Conservation (phyloP, 805 yeast species). For the Suhomyces prunicola region DNA sequence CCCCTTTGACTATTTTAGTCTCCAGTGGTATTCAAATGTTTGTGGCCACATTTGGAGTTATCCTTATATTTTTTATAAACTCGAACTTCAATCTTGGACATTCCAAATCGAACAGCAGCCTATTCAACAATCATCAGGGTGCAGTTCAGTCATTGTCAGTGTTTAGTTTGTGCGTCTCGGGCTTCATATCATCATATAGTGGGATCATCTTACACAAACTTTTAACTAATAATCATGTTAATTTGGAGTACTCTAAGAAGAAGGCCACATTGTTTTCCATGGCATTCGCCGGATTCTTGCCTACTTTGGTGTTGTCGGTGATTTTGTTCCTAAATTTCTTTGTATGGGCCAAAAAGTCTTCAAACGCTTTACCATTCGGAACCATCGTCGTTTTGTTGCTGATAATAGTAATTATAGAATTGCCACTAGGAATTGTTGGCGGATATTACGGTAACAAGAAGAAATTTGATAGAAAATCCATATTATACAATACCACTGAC, state of each 20-base stretch:
- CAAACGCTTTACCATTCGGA: constrained; percentile 75
- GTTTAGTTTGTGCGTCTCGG: constrained; percentile 62
- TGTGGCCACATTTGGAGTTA: constrained; percentile 61
- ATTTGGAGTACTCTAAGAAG: constrained; percentile 14
- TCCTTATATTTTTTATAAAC: constrained; percentile 47
- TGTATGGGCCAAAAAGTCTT: constrained; percentile 73
- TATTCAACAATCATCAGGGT: constrained; percentile 66
- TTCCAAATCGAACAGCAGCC: constrained; percentile 43
- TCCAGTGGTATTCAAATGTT: constrained; percentile 76
- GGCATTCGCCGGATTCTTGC: constrained; percentile 36
- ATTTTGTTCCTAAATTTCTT: constrained; percentile 60
- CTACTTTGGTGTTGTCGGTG: constrained; percentile 48
- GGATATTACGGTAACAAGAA: constrained; percentile 49
- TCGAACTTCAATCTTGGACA: constrained; percentile 22
- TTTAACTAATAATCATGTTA: constrained; percentile 43
- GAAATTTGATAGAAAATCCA: constrained; percentile 21
- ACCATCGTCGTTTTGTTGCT: constrained; percentile 60
- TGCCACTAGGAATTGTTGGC: constrained; percentile 76
- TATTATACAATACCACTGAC: constrained; percentile 6
- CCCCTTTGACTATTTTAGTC: constrained; percentile 52
- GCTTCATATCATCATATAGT: constrained; percentile 69
- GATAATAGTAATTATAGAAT: constrained; percentile 60
- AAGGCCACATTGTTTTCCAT: constrained; percentile 18
- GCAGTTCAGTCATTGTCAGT: constrained; percentile 62
- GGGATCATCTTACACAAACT: constrained; percentile 62